Conservation (phyloP, 1,284 basidiomycete species). For the Leccinum subfulvum region DNA sequence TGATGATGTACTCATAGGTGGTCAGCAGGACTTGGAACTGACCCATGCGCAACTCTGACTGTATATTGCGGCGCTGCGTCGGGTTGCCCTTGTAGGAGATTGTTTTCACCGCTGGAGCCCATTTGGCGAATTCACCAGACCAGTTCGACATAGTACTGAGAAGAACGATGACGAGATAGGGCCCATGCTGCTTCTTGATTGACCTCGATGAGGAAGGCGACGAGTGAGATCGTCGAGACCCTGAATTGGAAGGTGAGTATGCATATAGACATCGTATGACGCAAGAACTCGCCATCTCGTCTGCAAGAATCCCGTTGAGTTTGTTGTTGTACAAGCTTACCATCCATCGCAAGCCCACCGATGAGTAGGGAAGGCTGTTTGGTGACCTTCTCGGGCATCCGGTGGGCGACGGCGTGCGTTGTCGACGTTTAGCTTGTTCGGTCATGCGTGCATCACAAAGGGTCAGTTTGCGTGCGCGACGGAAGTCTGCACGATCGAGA, state of each 20-base stretch:
- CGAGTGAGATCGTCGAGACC: slow-evolving; percentile 96
- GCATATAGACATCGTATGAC: slow-evolving; percentile 1
- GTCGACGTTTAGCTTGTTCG: slow-evolving; percentile 89
- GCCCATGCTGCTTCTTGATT: slow-evolving; percentile 92
- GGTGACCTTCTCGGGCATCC: slow-evolving; percentile 86
- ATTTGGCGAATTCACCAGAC: slow-evolving; percentile 95
- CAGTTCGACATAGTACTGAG: slow-evolving; percentile 98
- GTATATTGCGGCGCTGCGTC: slow-evolving; percentile 71
- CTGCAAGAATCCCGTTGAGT: slow-evolving; percentile 94
- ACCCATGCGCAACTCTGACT: slow-evolving; percentile 71
- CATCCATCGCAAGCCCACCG: slow-evolving; percentile 94
- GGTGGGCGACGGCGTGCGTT: slow-evolving; percentile 94
- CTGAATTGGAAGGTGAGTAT: slow-evolving; percentile 42
- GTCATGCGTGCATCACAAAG: slow-evolving; percentile 89
- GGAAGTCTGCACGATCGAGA: slow-evolving; percentile 89
- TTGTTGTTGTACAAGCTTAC: slow-evolving; percentile 98
- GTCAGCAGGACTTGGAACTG: slow-evolving; percentile 96
- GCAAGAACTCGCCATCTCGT: slow-evolving; percentile 83
- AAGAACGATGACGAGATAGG: slow-evolving; percentile 97
- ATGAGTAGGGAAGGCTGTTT: slow-evolving; percentile 83
- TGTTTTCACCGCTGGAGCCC: slow-evolving; percentile 87
- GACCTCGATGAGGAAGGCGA: slow-evolving; percentile 92
- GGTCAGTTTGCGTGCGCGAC: slow-evolving; percentile 83
- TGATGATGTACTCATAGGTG: slow-evolving; percentile 99
- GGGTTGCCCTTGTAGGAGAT: slow-evolving; percentile 96